Conservation (phyloP, 2,329 filamentous ascomycete species). For the Talaromyces verruculosus region DNA sequence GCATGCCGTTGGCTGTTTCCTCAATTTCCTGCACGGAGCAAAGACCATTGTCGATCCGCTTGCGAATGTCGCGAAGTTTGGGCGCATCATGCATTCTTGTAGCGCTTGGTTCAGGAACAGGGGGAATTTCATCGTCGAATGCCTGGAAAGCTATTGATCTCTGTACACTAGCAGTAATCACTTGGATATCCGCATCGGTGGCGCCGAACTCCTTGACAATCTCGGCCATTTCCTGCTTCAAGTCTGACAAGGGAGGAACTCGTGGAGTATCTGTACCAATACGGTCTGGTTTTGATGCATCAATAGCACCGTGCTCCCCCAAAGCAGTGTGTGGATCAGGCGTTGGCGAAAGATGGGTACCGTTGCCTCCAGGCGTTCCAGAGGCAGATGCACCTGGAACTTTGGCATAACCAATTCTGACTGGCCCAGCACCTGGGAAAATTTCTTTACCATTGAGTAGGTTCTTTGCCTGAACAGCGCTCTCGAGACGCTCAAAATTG, state of each 20-base stretch:
- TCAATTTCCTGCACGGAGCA: slow-evolving; percentile 86
- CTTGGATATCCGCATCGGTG: slow-evolving; percentile 70
- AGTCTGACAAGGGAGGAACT: slow-evolving; percentile 71
- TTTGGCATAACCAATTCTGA: slow-evolving; percentile 96
- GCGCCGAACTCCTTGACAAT: slow-evolving; percentile 91
- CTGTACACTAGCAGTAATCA: slow-evolving; percentile 72
- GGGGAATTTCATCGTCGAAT: slow-evolving; percentile 81
- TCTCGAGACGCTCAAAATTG: slow-evolving; percentile 91
- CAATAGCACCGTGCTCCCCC: slow-evolving; percentile 29
- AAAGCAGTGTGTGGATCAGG: slow-evolving; percentile 71
- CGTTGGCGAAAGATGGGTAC: slow-evolving; percentile 84
- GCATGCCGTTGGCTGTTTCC: slow-evolving; percentile 86
- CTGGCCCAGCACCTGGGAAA: slow-evolving; percentile 91
- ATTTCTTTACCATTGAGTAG: slow-evolving; percentile 96
- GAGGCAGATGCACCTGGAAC: slow-evolving; percentile 77
- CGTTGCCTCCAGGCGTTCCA: slow-evolving; percentile 83
- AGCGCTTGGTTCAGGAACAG: slow-evolving; percentile 83
- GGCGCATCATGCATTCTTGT: slow-evolving; percentile 90
- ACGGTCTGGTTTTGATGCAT: slow-evolving; percentile 32
- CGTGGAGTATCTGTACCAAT: slow-evolving; percentile 47
- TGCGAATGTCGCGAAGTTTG: slow-evolving; percentile 90
- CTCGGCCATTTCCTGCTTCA: slow-evolving; percentile 76
- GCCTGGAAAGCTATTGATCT: slow-evolving; percentile 71
- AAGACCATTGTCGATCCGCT: slow-evolving; percentile 94
- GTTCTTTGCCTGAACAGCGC: slow-evolving; percentile 82